Base-by-base conservation (phyloP, 2,329 filamentous ascomycete genomes). In the Sarocladium strictum region DNA sequence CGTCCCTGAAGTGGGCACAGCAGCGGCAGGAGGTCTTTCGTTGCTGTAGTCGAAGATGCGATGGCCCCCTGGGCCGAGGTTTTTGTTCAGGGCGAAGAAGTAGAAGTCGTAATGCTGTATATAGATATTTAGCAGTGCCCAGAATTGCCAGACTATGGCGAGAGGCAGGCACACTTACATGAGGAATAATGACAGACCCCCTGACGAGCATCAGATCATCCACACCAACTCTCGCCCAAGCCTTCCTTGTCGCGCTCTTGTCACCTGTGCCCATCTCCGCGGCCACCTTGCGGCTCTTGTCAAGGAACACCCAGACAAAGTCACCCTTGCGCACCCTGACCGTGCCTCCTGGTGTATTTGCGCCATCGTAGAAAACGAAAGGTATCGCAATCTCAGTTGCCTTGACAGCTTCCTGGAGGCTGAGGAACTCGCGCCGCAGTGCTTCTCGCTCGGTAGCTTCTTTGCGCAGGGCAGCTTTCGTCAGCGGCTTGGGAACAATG, bases 361-460 rank as follows among this genome's bases (percentile, higher is more conserved):
- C 90, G 15, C 94, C 94, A 62, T 97, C 93, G 72, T 97, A 97
- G 67, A 97, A 97, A 3, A 97, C 90, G 69, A 97, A 99, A 0
- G 94, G 94, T 29, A 99, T 86, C 15, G 88, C 79, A 54, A 99
- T 89, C 65, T 97, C 92, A 9, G 91, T 92, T 19, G 84, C 83
- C 72, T 95, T 96, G 60, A 97, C 88, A 0, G 85, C 83, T 58
- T 95, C 90, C 67, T 97, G 94, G 56, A 93, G 80, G 10, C 76
- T 76, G 45, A 96, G 68, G 63, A 96, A 99, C 65, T 97, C 93
- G 23, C 85, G 84, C 37, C 90, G 83, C 40, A 97, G 70, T 0
- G 90, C 81, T 14, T 94, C 90, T 57, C 89, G 81, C 60, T 90
- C 84, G 55, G 87, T 81, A 3, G 90, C 88, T 68, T 96, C 92